These are phyloP conservation scores for Dryadomyces quercivorus DNA, from an alignment of 2,329 filamentous ascomycete species.

Conservation along the genomic window DNA sequence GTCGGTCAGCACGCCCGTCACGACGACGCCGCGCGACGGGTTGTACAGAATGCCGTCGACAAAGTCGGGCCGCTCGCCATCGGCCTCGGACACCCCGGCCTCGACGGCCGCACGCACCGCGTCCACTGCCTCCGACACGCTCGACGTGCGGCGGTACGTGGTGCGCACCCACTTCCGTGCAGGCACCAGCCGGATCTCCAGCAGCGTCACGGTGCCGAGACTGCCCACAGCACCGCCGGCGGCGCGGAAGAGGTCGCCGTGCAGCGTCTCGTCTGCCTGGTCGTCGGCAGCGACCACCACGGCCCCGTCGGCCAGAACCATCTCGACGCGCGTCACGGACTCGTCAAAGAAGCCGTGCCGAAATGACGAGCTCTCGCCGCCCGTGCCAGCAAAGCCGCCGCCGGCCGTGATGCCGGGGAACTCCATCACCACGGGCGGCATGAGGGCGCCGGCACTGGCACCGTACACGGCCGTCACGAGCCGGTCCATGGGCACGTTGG, in stretches of 20 bases:
- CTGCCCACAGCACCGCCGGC: constrained; percentile 56
- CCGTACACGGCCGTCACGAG: constrained; percentile 52
- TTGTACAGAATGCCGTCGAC: constrained; percentile 61
- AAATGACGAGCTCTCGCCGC: constrained; percentile 60
- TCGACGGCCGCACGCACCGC: constrained; percentile 34
- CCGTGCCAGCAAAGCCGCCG: constrained; percentile 57
- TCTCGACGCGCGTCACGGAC: constrained; percentile 50
- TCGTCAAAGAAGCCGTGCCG: constrained; percentile 59
- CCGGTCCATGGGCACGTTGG: constrained; percentile 63
- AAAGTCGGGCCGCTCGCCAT: constrained; percentile 39
- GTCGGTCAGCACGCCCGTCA: constrained; percentile 50
- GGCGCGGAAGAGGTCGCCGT: constrained; percentile 48
- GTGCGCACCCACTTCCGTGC: constrained; percentile 49
- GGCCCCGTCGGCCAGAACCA: constrained; percentile 56
- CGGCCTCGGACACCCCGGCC: constrained; percentile 7
- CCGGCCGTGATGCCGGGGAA: constrained; percentile 65
- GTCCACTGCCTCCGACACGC: constrained; percentile 32
- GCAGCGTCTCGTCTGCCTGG: constrained; percentile 16
- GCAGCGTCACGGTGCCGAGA: constrained; percentile 51
- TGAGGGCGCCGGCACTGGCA: constrained; percentile 35
- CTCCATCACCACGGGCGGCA: constrained; percentile 63
- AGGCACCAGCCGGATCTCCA: constrained; percentile 50
- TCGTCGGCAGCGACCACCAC: constrained; percentile 34
- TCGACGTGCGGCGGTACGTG: constrained; percentile 42
- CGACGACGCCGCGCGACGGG: constrained; percentile 48